Conservation (phyloP, 192 early-diverging fungal species). For the Linnemannia zychae region DNA sequence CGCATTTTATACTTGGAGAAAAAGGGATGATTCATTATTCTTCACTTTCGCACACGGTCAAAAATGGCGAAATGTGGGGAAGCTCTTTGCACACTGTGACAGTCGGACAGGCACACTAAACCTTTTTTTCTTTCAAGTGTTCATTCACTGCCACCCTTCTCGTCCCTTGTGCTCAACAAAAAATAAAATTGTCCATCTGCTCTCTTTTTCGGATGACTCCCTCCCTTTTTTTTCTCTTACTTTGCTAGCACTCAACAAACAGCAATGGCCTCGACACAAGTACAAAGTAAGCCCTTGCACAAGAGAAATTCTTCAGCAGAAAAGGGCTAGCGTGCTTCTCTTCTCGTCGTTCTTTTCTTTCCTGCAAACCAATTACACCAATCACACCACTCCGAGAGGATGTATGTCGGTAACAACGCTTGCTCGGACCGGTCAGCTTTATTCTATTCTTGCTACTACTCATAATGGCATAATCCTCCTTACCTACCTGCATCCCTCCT, state of each 20-base stretch:
- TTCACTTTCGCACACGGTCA: neutral
- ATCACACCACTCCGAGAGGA: neutral
- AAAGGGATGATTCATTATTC: neutral
- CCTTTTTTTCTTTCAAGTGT: neutral
- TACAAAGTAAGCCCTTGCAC: neutral
- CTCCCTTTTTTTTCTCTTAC: neutral
- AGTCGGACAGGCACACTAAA: neutral
- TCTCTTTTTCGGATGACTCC: neutral
- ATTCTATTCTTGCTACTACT: neutral
- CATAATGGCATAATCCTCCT: neutral
- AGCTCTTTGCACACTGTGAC: neutral
- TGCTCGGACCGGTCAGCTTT: neutral
- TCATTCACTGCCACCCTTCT: neutral
- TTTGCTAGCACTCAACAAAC: neutral
- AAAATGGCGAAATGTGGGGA: conserved; percentile 26
- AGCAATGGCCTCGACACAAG: neutral
- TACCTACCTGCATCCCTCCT: too few relatives aligned
- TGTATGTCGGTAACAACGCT: neutral
- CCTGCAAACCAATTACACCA: neutral
- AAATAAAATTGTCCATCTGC: neutral
- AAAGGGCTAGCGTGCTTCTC: neutral
- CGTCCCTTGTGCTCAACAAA: neutral
- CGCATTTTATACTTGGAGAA: neutral
- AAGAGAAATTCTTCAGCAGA: neutral
- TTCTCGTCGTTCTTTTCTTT: neutral